Evolutionary conservation across 352 stramenopile genomes (phyloP), one percentile per base, ranked within the genome.

Genomic region (Bremia lactucae): DNA sequence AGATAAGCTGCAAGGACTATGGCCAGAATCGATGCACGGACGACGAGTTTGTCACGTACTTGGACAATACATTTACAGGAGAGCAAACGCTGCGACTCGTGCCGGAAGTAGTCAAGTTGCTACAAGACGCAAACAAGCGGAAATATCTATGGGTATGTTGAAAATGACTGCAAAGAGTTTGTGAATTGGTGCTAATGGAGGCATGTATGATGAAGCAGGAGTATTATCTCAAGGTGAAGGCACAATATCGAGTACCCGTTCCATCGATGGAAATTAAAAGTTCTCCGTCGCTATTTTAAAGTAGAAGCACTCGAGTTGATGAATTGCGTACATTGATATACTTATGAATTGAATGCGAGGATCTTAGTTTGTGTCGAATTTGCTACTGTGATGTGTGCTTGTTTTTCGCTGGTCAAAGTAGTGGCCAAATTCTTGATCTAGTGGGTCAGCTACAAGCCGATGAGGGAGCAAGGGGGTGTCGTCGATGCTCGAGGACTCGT

Each of bases 1-100:
- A 88, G 59, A 74, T 58, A 33, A 77, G 73, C 44, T 91, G 79
- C 65, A 91, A 91, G 54, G 75, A 88, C 35, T 91, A 83, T 42
- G 75, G 79, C 19, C 79, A 91, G 62, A 87, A 84, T 57, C 73
- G 75, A 31, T 78, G 72, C 59, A 68, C 69, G 29, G 69, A 88
- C 57, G 66, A 78, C 26, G 52, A 84, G 47, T 91, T 91, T 41
- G 52, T 62, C 20, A 50, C 42, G 40, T 91, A 87, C 44, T 36
- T 91, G 51, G 57, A 56, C 43, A 71, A 62, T 53, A 76, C 79
- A 55, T 91, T 91, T 45, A 63, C 68, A n/a, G 40, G 61, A 1
- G 72, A 87, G 33, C 74, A 90, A 51, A 64, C 78, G 29, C 40
- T 87, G 50, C 57, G 83, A 40, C 50, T 91, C 19, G 75, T 87